Conservation (phyloP, 805 yeast genomes). For the Starmera quercuum region DNA sequence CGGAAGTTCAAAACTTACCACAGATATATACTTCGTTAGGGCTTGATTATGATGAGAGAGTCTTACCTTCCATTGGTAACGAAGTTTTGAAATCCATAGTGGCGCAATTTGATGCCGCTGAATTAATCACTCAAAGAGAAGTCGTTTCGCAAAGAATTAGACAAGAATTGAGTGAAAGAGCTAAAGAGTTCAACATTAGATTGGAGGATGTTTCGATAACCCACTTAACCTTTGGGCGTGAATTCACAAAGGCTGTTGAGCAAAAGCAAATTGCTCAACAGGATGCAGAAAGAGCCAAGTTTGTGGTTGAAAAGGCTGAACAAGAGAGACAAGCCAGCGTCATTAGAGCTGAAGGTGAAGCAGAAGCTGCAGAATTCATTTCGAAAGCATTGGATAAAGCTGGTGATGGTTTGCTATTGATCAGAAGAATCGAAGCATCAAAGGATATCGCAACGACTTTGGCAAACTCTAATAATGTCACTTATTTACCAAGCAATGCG, state of each 20-base stretch:
- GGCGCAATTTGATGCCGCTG: constrained; percentile 94
- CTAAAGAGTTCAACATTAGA: constrained; percentile 80
- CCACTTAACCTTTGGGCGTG: constrained; percentile 94
- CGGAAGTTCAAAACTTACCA: constrained; percentile 80
- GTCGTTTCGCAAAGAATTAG: constrained; percentile 85
- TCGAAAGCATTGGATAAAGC: constrained; percentile 89
- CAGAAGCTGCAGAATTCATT: constrained; percentile 94
- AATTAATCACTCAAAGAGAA: constrained; percentile 94
- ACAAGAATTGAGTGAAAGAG: constrained; percentile 76
- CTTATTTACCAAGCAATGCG: constrained; percentile 67
- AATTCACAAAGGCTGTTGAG: constrained; percentile 97
- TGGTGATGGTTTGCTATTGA: constrained; percentile 91
- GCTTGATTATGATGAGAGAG: constrained; percentile 90
- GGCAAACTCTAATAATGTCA: constrained; percentile 75
- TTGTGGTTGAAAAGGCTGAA: constrained; percentile 90
- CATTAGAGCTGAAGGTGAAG: constrained; percentile 98
- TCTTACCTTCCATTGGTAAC: constrained; percentile 86
- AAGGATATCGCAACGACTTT: constrained; percentile 90
- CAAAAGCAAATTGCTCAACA: constrained; percentile 99
- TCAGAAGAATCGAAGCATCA: constrained; percentile 93
- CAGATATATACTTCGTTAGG: constrained; percentile 87
- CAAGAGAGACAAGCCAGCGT: constrained; percentile 94
- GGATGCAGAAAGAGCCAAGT: constrained; percentile 96
- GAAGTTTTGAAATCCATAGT: constrained; percentile 86
- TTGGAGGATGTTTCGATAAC: constrained; percentile 97